These are phyloP conservation scores for Gleditsia sinensis DNA, from an alignment of 306 rosid species.

Conservation along the genomic window DNA sequence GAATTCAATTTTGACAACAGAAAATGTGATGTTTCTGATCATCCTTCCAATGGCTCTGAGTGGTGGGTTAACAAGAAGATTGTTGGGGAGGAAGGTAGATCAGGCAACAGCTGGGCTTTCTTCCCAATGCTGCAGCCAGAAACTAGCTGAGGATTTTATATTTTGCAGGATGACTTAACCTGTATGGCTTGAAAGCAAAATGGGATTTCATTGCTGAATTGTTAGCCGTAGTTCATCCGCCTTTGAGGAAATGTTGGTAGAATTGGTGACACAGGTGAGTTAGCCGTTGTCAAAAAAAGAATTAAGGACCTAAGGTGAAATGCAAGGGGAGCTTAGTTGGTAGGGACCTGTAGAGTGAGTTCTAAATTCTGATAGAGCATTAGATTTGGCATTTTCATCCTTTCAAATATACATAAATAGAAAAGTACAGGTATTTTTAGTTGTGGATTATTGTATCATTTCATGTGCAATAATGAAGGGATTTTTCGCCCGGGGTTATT, in stretches of 20 bases:
- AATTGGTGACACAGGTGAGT: constrained; percentile 43
- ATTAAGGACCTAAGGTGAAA: constrained; percentile 35
- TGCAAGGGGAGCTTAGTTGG: constrained; percentile 53
- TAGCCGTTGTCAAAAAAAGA: constrained; percentile 32
- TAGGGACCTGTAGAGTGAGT: constrained; percentile 61
- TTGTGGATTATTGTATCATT: constrained; percentile 59
- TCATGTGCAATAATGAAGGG: constrained; percentile 61
- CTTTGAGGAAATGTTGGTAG: constrained; percentile 37
- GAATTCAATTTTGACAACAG: constrained; percentile 89
- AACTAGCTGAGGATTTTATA: constrained; percentile 51
- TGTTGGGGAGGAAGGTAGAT: constrained; percentile 59
- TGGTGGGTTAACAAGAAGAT: constrained; percentile 83
- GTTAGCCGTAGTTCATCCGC: constrained; percentile 35
- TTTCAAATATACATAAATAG: constrained; percentile 60
- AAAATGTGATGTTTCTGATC: constrained; percentile 57
- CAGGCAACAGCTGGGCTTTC: constrained; percentile 73
- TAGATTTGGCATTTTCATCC: constrained; percentile 54
- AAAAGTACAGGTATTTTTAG: constrained; percentile 53
- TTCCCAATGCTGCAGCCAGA: constrained; percentile 81
- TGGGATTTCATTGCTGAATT: constrained; percentile 39
- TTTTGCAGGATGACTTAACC: constrained; percentile 40
- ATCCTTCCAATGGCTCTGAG: constrained; percentile 57
- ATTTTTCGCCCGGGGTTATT: constrained; percentile 16
- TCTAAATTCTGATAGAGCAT: constrained; percentile 53
- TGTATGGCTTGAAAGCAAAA: constrained; percentile 36